Evolutionary conservation across 2,329 filamentous ascomycete genomes (phyloP), one percentile per base, ranked within the genome.

Genomic region (Cercospora sp.): DNA sequence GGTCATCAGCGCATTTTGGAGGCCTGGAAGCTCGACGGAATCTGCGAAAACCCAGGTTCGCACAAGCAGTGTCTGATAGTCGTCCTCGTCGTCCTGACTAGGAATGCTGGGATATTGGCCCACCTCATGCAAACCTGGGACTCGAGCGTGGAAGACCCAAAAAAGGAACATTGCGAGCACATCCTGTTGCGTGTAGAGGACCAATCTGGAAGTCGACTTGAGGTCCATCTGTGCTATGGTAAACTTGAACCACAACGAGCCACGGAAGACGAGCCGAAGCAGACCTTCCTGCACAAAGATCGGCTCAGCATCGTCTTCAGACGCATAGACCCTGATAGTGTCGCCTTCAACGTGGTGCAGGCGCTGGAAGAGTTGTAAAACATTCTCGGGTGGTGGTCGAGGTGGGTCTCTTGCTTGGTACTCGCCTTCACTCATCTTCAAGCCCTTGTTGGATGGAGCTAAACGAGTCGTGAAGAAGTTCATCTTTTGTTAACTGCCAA

Each of bases 221-320:
- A 58, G 40, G 5, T 63, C 49, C 34, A 65, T 37, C 7, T 45
- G 32, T 10, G 32, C 51, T 18, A 45, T 32, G 6, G 26, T 55
- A 18, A 26, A 53, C 45, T 61, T 53, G 57, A 53, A 66, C 57
- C 57, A 61, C 26, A 28, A 24, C 9, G 64, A 66, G n/a, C n/a
- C 58, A 21, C 57, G 58, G 26, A 65, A 66, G 18, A 65, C 34
- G 12, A 58, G 49, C 34, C 62, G 62, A 55, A 66, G 57, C 24
- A 66, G 64, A 7, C 57, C 64, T 43, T 66, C 58, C 26, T 66
- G 64, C 18, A 66, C 40, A 28, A 66, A 61, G 40, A 66, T 43
- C n/a, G 64, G 64, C 40, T 66, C 37, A n/a, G n/a, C n/a, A 12
- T 61, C 28, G 21, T 61, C 4, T 16, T 53, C 58, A 10, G 57